Conservation (phyloP, 2,329 filamentous ascomycete genomes). For the Talaromyces sp. region DNA sequence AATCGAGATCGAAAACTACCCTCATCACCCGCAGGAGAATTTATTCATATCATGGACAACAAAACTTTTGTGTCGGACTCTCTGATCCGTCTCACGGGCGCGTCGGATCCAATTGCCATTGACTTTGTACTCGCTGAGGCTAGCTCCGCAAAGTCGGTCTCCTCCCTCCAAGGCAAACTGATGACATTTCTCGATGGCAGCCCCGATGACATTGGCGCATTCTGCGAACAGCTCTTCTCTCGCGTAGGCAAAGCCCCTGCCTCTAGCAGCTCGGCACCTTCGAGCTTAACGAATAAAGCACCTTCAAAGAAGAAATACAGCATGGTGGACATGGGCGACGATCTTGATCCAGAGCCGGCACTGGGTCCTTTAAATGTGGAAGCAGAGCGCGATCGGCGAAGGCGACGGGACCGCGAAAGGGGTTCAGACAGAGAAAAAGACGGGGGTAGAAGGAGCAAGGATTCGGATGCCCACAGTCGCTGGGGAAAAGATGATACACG, state of each 20-base stretch:
- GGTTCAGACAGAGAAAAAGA: conserved; percentile 29
- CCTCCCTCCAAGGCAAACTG: conserved; percentile 55
- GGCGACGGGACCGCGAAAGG: conserved; percentile 22
- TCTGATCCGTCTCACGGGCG: conserved; percentile 57
- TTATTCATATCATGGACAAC: conserved; percentile 38
- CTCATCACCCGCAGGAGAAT: not conserved
- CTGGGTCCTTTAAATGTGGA: conserved; percentile 39
- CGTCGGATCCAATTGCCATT: conserved; percentile 58
- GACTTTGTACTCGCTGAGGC: conserved; percentile 62
- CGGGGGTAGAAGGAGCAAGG: conserved; percentile 23
- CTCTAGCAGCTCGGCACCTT: conserved; percentile 16
- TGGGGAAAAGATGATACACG: conserved; percentile 39
- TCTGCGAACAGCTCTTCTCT: conserved; percentile 52
- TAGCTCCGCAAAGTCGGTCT: conserved; percentile 51
- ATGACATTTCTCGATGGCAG: conserved; percentile 55
- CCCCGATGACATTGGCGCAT: conserved; percentile 48
- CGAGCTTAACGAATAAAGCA: conserved; percentile 26
- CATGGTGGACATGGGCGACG: conserved; percentile 58
- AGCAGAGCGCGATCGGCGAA: conserved; percentile 40
- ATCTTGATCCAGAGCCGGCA: conserved; percentile 35
- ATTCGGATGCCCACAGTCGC: conserved; percentile 22
- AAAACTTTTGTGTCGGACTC: conserved; percentile 53
- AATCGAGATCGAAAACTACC: not conserved
- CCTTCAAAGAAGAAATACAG: conserved; percentile 54
- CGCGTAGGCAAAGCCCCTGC: conserved; percentile 28